Base-by-base conservation (phyloP, 345 rosid genomes). In the Cochlearia excelsa region DNA sequence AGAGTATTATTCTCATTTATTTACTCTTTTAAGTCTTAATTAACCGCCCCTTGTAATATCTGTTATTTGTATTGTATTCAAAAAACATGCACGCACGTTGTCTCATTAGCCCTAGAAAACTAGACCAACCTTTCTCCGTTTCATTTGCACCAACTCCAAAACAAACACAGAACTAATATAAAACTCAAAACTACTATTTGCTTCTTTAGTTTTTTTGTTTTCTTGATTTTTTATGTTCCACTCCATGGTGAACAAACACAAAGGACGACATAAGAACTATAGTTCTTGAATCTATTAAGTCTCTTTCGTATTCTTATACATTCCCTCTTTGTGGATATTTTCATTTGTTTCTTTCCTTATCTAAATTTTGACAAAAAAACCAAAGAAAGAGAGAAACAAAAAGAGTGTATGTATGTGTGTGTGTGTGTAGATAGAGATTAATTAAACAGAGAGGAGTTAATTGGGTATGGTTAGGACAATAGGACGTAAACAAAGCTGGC, bases 391-490 rank as follows among this genome's bases (percentile, higher is more conserved):
- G 26, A 37, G 39, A 68, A 5, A 66, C 2, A 39, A 4, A 28
- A 5, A 30, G 40, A 31, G 49, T 16, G 23, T 16, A 16, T 16
- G 23, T 16, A 16, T 16, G 23, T 16, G 23, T 16, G 23, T 33
- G 45, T 4, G 59, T 29, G 56, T 66, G 62, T 6, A 33, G 52
- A 37, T 51, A 63, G 58, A 55, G 7, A 50, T 50, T 48, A 16
- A 16, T 16, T 16, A 34, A 62, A 53, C 4, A 34, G 64, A 57
- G 69, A 64, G 23, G 23, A 16, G 23, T 16, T 0, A 38, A 2
- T 9, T 70, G 49, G 75, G 61, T 57, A 89, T 89, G 95, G 89
- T 86, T 64, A 73, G 79, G 54, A 72, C 94, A 51, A 69, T 84
- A 30, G 77, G 76, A 30, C 83, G 77, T 7, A 80, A 75, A 49